Conservation (phyloP, 2,329 filamentous ascomycete species). For the Rhynchosporium agropyri region DNA sequence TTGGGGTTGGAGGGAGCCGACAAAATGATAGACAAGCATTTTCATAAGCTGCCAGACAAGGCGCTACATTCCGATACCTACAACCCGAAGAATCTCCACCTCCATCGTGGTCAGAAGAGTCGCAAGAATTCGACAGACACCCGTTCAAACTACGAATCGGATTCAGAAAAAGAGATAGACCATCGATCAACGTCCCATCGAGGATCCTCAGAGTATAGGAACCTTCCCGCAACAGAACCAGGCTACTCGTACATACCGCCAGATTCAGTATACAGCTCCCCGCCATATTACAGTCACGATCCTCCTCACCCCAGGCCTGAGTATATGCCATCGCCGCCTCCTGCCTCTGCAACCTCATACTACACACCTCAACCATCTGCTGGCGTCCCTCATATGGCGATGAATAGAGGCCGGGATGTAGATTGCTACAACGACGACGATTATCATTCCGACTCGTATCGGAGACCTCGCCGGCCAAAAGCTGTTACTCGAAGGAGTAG, state of each 20-base stretch:
- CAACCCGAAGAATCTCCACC: constrained; percentile 24
- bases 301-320: constrained; percentile 20
- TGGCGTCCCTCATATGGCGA: constrained; percentile 1
- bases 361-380: constrained; percentile 11
- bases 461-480: constrained; percentile 17
- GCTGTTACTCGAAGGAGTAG: constrained; percentile 23
- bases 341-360: constrained; percentile 1
- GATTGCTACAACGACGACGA: constrained; percentile 21
- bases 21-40: constrained; percentile 34
- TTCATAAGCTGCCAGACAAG: constrained; percentile 33
- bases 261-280: constrained; percentile 3
- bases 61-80: constrained; percentile 31
- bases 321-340: constrained; percentile 23
- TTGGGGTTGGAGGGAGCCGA: constrained; percentile 28
- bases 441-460: constrained; percentile 25
- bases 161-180: constrained; percentile 7
- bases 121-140: constrained; percentile 19
- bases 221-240: background rate
- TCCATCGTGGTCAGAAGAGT: constrained; percentile 7
- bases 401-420: constrained; percentile 19
- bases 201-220: constrained; percentile 4
- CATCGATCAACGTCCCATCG: constrained; percentile 5
- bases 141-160: constrained; percentile 9
- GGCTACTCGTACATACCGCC: constrained; percentile 7
- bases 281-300: constrained; percentile 16